Evolutionary conservation across 1,284 basidiomycete species (phyloP).

Genomic region (Amylostereum areolatum): DNA sequence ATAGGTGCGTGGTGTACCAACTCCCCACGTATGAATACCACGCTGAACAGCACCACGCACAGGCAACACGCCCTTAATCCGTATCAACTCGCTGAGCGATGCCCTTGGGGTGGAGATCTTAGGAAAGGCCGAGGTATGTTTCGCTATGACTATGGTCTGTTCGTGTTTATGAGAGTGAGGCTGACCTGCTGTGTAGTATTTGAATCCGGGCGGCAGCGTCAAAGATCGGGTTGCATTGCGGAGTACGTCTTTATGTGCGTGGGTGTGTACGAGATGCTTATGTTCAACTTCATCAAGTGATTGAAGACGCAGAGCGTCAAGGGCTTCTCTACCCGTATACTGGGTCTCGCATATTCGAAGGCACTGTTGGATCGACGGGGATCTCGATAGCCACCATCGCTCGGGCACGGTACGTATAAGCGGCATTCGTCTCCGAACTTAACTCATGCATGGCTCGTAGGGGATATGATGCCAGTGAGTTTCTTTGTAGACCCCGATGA

Average conservation of each 20-base stretch:
- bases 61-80: constrained; percentile 93
- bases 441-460: constrained; percentile 26
- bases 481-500: constrained; percentile 2
- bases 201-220: constrained; percentile 96
- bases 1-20: constrained; percentile 61
- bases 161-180: not conserved
- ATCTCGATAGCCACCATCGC: constrained; percentile 95
- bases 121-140: constrained; percentile 85
- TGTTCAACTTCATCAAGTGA: constrained; percentile 50
- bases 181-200: constrained; percentile 49
- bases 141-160: not conserved
- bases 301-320: constrained; percentile 85
- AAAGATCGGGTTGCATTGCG: constrained; percentile 94
- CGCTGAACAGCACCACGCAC: not conserved
- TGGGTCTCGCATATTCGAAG: constrained; percentile 94
- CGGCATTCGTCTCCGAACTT: not conserved
- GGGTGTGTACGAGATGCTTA: not conserved
- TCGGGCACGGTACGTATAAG: constrained; percentile 63
- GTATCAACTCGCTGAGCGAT: constrained; percentile 89
- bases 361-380: constrained; percentile 95
- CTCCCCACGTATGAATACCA: not conserved
- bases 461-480: constrained; percentile 72
- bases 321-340: constrained; percentile 85
- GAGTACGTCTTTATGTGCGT: constrained; percentile 48
- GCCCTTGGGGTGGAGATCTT: constrained; percentile 90